These are phyloP conservation scores for Nemophila menziesii DNA, from an alignment of 257 asterid species.

Conservation along the genomic window DNA sequence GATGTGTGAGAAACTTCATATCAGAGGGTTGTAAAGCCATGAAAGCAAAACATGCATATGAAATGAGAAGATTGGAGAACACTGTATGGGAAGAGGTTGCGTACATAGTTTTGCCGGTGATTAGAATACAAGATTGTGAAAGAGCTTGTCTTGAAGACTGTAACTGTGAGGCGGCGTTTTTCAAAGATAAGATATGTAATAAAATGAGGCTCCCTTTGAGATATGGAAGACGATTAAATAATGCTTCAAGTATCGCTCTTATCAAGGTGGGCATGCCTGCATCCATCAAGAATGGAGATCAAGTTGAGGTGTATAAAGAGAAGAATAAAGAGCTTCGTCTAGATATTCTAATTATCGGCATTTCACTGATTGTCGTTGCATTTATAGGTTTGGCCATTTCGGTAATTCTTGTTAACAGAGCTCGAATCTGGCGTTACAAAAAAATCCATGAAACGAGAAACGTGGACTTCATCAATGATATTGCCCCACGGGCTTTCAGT, in stretches of 20 bases:
- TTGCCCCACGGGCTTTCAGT: slow-evolving; percentile 21
- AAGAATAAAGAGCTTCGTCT: slow-evolving; percentile 6
- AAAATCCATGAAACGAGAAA: not conserved
- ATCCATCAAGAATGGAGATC: not conserved
- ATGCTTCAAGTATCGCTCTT: slow-evolving; percentile 14
- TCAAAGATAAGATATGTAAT: slow-evolving; percentile 11
- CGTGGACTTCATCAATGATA: slow-evolving; percentile 14
- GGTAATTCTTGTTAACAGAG: slow-evolving; percentile 7
- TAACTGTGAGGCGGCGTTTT: slow-evolving; percentile 37
- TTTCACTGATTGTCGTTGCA: slow-evolving; percentile 15
- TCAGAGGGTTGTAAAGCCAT: slow-evolving; percentile 14
- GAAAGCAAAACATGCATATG: not conserved
- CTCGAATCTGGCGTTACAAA: not conserved
- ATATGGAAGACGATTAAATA: slow-evolving; percentile 17
- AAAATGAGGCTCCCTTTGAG: slow-evolving; percentile 42
- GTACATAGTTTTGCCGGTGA: not conserved
- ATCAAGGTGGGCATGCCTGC: slow-evolving; percentile 13
- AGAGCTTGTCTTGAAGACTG: slow-evolving; percentile 38
- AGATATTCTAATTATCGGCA: slow-evolving; percentile 16
- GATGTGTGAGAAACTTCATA: slow-evolving; percentile 20
- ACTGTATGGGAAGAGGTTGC: slow-evolving; percentile 21
- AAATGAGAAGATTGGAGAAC: slow-evolving; percentile 11
- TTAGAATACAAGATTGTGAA: slow-evolving; percentile 18
- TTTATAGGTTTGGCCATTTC: slow-evolving; percentile 19
- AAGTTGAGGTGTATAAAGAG: not conserved